Percentiles rank a stretch among this genome's conserved stretches.
Evolutionary conservation across 2,329 filamentous ascomycete genomes (phyloP).

Genomic region (Verticillium nonalfalfae): DNA sequence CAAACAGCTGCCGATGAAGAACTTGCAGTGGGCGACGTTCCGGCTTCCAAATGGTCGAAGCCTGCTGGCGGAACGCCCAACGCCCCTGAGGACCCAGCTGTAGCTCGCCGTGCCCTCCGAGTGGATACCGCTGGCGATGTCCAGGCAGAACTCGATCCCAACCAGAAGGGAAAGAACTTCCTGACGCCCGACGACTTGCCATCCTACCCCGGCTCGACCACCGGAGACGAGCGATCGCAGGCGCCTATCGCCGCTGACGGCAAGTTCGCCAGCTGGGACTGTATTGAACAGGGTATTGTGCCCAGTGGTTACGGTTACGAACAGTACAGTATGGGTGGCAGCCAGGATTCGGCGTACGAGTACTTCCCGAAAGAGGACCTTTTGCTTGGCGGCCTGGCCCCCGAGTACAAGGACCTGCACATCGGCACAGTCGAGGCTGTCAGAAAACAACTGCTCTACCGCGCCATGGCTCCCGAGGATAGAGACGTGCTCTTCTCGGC

Average conservation of each 20-base stretch:
- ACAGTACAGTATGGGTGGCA: constrained; percentile 55
- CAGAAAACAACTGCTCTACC: constrained; percentile 69
- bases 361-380: constrained; percentile 65
- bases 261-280: constrained; percentile 34
- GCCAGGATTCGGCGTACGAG: constrained; percentile 65
- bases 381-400: constrained; percentile 66
- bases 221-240: not conserved
- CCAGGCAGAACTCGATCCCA: constrained; percentile 6
- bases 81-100: not conserved
- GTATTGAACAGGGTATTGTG: constrained; percentile 53
- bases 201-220: constrained; percentile 1
- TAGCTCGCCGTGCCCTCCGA: not conserved
- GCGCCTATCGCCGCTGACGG: constrained; percentile 21
- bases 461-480: constrained; percentile 63
- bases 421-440: constrained; percentile 59
- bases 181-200: not conserved
- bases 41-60: not conserved
- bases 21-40: not conserved
- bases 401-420: constrained; percentile 70
- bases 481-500: constrained; percentile 70
- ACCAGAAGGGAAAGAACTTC: not conserved
- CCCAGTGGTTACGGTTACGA: constrained; percentile 37
- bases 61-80: not conserved
- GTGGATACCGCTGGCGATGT: not conserved
- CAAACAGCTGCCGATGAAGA: not conserved